These are phyloP conservation scores for Russula emetica DNA, from an alignment of 768 basidiomycete genomes.

Conservation along the genomic window DNA sequence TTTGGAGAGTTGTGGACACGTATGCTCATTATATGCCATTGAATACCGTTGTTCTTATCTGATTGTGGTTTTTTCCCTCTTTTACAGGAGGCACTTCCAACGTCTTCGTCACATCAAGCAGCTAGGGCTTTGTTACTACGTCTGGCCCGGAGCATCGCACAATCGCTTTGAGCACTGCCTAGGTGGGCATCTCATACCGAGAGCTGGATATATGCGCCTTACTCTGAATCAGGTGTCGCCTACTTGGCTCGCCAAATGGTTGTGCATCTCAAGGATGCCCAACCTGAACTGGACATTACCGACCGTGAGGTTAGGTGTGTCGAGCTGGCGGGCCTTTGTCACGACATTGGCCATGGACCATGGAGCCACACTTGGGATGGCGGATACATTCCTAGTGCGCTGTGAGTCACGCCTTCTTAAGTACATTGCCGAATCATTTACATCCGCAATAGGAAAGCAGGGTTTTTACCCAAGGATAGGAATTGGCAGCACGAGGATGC, in stretches of 20 bases:
- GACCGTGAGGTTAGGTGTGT: slow-evolving; percentile 72
- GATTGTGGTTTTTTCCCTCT: neutral
- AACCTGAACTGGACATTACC: slow-evolving; percentile 61
- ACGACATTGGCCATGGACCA: slow-evolving; percentile 82
- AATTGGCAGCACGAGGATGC: slow-evolving; percentile 75
- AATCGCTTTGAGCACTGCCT: slow-evolving; percentile 81
- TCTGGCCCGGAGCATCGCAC: slow-evolving; percentile 76
- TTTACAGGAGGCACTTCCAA: slow-evolving; percentile 64
- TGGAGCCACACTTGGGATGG: slow-evolving; percentile 85
- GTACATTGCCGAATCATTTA: neutral
- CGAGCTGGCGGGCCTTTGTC: slow-evolving; percentile 75
- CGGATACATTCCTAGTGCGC: slow-evolving; percentile 59
- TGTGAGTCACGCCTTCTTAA: slow-evolving; percentile 42
- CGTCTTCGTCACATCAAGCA: slow-evolving; percentile 74
- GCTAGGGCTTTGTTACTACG: slow-evolving; percentile 68
- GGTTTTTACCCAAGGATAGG: slow-evolving; percentile 34
- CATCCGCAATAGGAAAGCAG: slow-evolving; percentile 6
- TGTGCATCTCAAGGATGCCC: slow-evolving; percentile 49
- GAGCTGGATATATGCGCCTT: neutral
- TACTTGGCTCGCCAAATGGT: slow-evolving; percentile 65
- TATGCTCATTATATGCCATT: slow-evolving; percentile 36
- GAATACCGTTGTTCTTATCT: neutral
- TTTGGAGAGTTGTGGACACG: slow-evolving; percentile 64
- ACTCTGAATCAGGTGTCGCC: slow-evolving; percentile 59
- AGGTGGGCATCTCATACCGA: slow-evolving; percentile 40